Evolutionary conservation across 2,329 filamentous ascomycete genomes (phyloP), one percentile per base, ranked within the genome.

Genomic region (Arthrobotrys megalospora): DNA sequence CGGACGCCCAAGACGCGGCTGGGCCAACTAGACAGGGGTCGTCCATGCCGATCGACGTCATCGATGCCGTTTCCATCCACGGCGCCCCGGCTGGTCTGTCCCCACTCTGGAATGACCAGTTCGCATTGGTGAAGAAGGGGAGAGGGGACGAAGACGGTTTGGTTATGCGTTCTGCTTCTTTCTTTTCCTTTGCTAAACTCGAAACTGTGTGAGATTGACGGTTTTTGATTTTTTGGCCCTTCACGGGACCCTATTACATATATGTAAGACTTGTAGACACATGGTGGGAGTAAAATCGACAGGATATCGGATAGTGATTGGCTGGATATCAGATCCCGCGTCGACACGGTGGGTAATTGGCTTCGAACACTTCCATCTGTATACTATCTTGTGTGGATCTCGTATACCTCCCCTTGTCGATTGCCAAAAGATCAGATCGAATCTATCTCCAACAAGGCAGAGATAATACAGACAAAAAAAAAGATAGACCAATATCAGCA

Each of bases 31-130:
- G 36, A 47, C 21, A 28, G 19, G 32, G 34, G 7, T 11, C 19
- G 21, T 6, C 60, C 36, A 45, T 34, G 55, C 21, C 6, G 72
- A 76, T 76, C 72, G 72, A 76, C 72, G 72, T 76, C 72, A 76
- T 76, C 58, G 72, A 62, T 76, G 72, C 72, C 38, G 64, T 65
- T 76, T 76, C 72, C 72, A 65, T 36, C 63, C 45, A 52, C 24
- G 41, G 60, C 36, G 16, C 53, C 38, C 60, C 41, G 28, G 60
- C 24, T 50, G 47, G 24, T 50, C 47, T 28, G 47, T 50, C 47
- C 21, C 47, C 47, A 50, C 47, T 50, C 45, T 48, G 43, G 41
- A 47, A 47, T 47, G 24, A 28, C 24, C 24, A 28, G 24, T 28
- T 28, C 24, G 2, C 24, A 28, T 28, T 47, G 19, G 43, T 50